Evolutionary conservation across 345 rosid species (phyloP), one percentile per base, ranked within the genome.

Genomic region (Diplotaxis tenuifolia): DNA sequence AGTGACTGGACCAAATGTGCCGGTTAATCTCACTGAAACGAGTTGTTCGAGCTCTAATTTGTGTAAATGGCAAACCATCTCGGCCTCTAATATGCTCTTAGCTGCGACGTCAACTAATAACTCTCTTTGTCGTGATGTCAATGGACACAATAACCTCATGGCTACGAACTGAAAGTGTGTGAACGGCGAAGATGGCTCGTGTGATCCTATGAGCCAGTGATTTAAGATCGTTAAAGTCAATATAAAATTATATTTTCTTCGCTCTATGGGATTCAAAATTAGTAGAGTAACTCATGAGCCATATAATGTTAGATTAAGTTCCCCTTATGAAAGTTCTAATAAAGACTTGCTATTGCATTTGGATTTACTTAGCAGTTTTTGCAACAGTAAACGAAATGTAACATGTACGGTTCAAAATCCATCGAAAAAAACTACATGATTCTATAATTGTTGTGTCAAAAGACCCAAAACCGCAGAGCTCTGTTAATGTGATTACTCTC

Each of bases 1-100:
- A 59, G 86, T 82, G 72, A 88, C 61, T 28, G 74, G 71, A 27
- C 12, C 65, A 9, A 78, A 38, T 38, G 80, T 7, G 81, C 75
- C 4, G 5, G 85, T 86, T 25, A 80, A 38, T 15, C 83, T 95
- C 18, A 76, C 86, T 29, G 58, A 0, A 7, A 67, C 79, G 1
- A 71, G 73, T 4, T 92, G 97, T 78, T 42, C 82, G 0, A 84
- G 59, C 6, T 8, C 82, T 0, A 42, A 62, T 70, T 85, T 96
- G 3, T 38, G 2, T 11, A 83, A 50, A 67, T 95, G 99, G 99
- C 82, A 83, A 5, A 62, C 50, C 0, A 73, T 92, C 60, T 86
- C 99, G 0, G 97, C 90, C 59, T 92, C 99, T 1, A 84, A 80
- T 68, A 84, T 95, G 96, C 98, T 88, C 68, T 84, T 95, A 0